Base-by-base conservation (phyloP, 768 basidiomycete species). In the Crucibulum laeve region DNA sequence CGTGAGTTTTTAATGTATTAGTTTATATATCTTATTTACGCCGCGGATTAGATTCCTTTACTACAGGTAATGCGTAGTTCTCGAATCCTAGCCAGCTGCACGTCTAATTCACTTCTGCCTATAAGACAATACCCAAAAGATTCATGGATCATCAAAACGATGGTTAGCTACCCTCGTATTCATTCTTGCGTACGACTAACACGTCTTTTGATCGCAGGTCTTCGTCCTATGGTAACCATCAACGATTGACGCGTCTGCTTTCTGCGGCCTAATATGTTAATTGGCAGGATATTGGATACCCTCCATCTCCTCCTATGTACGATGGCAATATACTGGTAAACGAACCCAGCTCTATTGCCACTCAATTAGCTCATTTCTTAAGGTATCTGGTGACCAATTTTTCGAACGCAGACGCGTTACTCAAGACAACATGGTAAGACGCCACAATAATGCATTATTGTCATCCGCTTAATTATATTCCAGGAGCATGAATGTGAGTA, bases 381-480 rank as follows among this genome's bases (percentile, higher is more conserved):
- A 77, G 76, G 63, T 74, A 73, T 51, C 60, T 79, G 34, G 57
- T 79, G 22, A 56, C 65, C 23, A 74, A 76, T 43, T 76, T 64
- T 53, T 51, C 60, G 22, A 66, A 73, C 35, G 51, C 58, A 13
- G 49, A 50, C 1, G 68, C 64, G n/a, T 53, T 77, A 24, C 33
- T 45, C 17, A 59, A 58, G 14, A 63, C 65, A 18, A 65, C 62
- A 38, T 76, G 75, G 76, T 76, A 40, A 43, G 65, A 52, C 15
- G 15, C 32, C 10, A 14, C 33, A 24, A 33, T 19, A 30, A 7
- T n/a, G 28, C n/a, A 7, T 15, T 36, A 19, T 41, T 40, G 21
- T 28, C 24, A 5, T 25, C 22, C 10, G 15, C 40, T 5, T 28
- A 24, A 17, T 19, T 25, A 41, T 38, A 42, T 34, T 30, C 6